A percentile compares a stretch with the other conserved stretches of the same genome.
These are phyloP conservation scores for Sporothrix globosa DNA, from an alignment of 2,329 filamentous ascomycete genomes.

Conservation along the genomic window DNA sequence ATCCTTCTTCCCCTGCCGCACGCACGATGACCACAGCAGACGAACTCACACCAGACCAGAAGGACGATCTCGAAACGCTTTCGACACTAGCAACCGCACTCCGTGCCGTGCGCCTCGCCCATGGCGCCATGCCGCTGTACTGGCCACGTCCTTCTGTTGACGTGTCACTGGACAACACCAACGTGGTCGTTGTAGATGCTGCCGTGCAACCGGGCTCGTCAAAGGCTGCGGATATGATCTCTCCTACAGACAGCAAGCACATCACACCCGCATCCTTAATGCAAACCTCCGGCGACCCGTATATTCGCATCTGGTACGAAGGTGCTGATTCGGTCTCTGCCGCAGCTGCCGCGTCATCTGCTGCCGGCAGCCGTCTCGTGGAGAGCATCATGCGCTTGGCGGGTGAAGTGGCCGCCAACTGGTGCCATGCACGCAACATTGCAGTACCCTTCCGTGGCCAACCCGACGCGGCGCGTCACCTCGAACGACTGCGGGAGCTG, in stretches of 20 bases:
- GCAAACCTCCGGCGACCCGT: slow-evolving; percentile 52
- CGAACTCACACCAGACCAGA: slow-evolving; percentile 50
- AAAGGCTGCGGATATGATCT: not conserved
- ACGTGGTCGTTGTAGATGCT: slow-evolving; percentile 3
- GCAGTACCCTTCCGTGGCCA: slow-evolving; percentile 63
- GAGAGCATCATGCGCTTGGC: slow-evolving; percentile 63
- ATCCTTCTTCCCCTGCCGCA: slow-evolving; percentile 34
- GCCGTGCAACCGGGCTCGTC: not conserved
- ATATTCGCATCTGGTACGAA: slow-evolving; percentile 51
- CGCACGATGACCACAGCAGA: slow-evolving; percentile 47
- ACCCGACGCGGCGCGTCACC: slow-evolving; percentile 47
- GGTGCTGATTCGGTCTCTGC: slow-evolving; percentile 23
- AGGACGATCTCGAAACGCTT: slow-evolving; percentile 53
- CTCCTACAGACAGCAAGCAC: not conserved
- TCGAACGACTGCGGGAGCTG: slow-evolving; percentile 46
- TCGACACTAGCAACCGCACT: slow-evolving; percentile 54
- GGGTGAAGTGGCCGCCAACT: slow-evolving; percentile 63
- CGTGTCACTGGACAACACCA: slow-evolving; percentile 49
- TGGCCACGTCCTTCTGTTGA: slow-evolving; percentile 49
- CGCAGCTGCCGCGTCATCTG: not conserved
- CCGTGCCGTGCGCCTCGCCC: slow-evolving; percentile 48
- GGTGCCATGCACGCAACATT: slow-evolving; percentile 61
- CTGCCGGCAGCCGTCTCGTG: slow-evolving; percentile 47
- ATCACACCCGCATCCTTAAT: slow-evolving; percentile 35
- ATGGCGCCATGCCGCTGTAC: slow-evolving; percentile 56